Conservation (phyloP, 495 filamentous ascomycete species). For the Penicillium desertorum region DNA sequence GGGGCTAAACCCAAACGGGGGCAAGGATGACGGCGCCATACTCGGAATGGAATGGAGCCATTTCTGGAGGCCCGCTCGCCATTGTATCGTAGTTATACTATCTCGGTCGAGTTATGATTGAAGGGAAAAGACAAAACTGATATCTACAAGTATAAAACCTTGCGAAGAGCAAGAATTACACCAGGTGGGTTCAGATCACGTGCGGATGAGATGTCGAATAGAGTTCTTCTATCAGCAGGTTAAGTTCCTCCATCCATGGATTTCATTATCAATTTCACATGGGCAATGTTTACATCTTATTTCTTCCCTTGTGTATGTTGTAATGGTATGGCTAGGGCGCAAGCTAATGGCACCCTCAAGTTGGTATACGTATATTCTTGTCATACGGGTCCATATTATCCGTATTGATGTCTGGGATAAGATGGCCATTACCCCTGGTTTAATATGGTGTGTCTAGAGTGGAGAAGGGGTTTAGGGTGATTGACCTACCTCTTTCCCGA, state of each 20-base stretch:
- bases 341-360: not conserved
- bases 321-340: not conserved
- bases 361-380: not conserved
- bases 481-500: slow-evolving; percentile 2
- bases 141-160: no score
- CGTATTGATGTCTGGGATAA: not conserved
- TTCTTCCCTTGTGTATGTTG: not conserved
- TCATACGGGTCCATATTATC: not conserved
- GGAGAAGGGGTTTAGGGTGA: slow-evolving; percentile 2
- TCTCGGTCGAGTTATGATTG: no score
- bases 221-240: not conserved
- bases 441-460: not conserved
- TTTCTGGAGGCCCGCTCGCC: not conserved
- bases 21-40: not conserved
- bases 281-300: not conserved
- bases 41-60: not conserved
- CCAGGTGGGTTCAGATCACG: not conserved
- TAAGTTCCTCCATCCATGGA: not conserved
- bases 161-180: no score
- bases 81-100: not conserved
- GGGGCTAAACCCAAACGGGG: not conserved
- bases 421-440: not conserved
- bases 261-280: not conserved
- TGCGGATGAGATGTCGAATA: not conserved
- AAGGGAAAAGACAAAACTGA: no score